Conservation (phyloP, 2,329 filamentous ascomycete species). For the Diplodia mutila region DNA sequence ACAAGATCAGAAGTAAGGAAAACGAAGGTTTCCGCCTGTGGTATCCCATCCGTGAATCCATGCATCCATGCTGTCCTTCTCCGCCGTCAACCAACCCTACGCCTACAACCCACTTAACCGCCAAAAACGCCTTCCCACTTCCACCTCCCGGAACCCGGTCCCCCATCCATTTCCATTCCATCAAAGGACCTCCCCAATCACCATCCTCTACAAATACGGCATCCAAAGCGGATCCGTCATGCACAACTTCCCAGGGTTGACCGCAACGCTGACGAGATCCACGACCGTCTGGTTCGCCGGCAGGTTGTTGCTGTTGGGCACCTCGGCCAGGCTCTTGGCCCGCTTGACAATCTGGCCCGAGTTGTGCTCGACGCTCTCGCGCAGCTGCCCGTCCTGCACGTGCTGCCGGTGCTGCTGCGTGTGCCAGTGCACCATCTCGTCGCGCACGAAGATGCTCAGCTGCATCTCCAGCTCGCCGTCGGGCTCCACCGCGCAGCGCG, state of each 20-base stretch:
- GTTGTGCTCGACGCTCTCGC: constrained; percentile 82
- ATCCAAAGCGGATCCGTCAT: constrained; percentile 95
- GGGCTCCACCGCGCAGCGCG: constrained; percentile 88
- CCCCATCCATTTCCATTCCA: not conserved
- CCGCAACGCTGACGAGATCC: constrained; percentile 88
- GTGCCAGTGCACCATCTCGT: constrained; percentile 98
- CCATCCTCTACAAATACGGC: constrained; percentile 74
- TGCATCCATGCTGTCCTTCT: not conserved
- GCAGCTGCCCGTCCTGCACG: constrained; percentile 65
- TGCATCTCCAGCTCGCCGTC: constrained; percentile 85
- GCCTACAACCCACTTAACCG: not conserved
- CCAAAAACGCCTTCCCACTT: not conserved
- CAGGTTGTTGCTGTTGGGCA: constrained; percentile 72
- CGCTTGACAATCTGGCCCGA: constrained; percentile 91
- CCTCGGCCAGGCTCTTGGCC: constrained; percentile 79
- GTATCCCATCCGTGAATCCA: not conserved
- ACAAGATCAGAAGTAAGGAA: not conserved
- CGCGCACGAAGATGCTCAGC: constrained; percentile 89
- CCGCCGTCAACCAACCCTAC: not conserved
- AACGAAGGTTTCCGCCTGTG: not conserved
- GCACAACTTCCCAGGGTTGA: constrained; percentile 86
- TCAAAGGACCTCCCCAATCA: too few species aligned
- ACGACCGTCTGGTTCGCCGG: constrained; percentile 97
- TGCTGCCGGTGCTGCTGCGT: constrained; percentile 72
- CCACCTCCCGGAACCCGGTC: not conserved